Conservation (phyloP, 805 yeast species). For the Yamadazyma ubonensis region DNA sequence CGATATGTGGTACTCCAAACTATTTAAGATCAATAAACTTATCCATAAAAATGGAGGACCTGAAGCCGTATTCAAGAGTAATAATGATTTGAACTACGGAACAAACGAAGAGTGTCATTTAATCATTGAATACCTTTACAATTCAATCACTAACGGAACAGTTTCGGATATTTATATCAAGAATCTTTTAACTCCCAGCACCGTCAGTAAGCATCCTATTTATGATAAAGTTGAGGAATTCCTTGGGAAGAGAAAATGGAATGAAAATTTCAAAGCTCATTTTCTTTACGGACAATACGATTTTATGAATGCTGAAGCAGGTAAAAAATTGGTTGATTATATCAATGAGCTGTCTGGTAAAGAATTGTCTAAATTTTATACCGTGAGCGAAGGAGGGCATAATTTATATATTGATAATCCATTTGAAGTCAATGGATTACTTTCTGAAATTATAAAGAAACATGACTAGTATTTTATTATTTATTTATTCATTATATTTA, state of each 20-base stretch:
- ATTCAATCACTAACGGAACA: conserved; percentile 39
- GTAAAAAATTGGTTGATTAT: conserved; percentile 31
- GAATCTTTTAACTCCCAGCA: conserved; percentile 53
- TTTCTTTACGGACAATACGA: conserved; percentile 69
- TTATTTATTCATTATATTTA: background rate
- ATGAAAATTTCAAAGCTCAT: conserved; percentile 32
- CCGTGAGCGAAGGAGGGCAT: conserved; percentile 41
- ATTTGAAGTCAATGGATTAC: conserved; percentile 35
- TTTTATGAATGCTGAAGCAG: conserved; percentile 67
- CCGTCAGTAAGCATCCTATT: conserved; percentile 65
- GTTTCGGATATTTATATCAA: conserved; percentile 43
- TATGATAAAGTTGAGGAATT: conserved; percentile 50
- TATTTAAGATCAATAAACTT: conserved; percentile 40
- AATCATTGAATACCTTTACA: conserved; percentile 42
- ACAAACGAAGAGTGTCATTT: conserved; percentile 35
- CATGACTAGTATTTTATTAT: no score
- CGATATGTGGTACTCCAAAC: conserved; percentile 40
- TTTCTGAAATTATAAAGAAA: conserved; percentile 18
- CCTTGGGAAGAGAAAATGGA: conserved; percentile 18
- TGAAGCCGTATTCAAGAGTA: conserved; percentile 19
- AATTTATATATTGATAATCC: conserved; percentile 47
- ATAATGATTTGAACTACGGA: conserved; percentile 37
- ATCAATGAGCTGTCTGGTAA: conserved; percentile 16
- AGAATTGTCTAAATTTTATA: conserved; percentile 23
- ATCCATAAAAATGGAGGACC: conserved; percentile 33